Percentiles rank a stretch among this genome's conserved stretches.
phyloP scores from a whole-genome alignment of 306 rosid genomes.

The Glycine soja region DNA sequence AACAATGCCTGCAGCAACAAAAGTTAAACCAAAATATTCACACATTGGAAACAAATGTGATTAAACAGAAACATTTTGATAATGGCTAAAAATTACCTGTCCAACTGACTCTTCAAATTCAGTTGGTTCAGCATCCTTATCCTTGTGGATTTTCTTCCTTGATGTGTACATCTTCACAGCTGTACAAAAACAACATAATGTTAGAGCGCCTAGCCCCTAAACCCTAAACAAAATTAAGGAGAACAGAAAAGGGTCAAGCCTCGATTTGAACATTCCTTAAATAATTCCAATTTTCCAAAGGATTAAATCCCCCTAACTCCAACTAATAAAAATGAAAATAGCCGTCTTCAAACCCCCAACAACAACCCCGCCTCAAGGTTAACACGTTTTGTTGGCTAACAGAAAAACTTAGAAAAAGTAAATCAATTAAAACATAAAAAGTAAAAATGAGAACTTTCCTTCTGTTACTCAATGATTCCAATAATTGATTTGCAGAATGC shows the following conservation, averaged over 20 bases:
- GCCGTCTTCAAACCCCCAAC: neutral
- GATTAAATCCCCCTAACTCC: neutral
- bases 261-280: neutral
- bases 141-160: constrained; percentile 76
- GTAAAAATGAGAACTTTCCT: neutral
- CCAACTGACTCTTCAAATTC: constrained; percentile 83
- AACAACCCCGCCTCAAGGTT: neutral
- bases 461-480: neutral
- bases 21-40: neutral
- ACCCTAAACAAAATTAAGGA: neutral
- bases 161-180: constrained; percentile 69
- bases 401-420: neutral
- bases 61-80: neutral
- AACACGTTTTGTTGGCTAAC: neutral
- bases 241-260: neutral
- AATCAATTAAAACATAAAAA: neutral
- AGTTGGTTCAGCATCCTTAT: constrained; percentile 72
- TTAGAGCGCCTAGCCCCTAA: neutral
- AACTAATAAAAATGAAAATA: neutral
- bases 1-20: constrained; percentile 64
- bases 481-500: neutral
- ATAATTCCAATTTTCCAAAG: neutral
- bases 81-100: constrained; percentile 55
- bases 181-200: neutral
- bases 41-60: neutral